A percentile compares a stretch with the other conserved stretches of the same genome.
phyloP scores from a whole-genome alignment of 345 rosid genomes.

The Melastoma malabathricum region DNA sequence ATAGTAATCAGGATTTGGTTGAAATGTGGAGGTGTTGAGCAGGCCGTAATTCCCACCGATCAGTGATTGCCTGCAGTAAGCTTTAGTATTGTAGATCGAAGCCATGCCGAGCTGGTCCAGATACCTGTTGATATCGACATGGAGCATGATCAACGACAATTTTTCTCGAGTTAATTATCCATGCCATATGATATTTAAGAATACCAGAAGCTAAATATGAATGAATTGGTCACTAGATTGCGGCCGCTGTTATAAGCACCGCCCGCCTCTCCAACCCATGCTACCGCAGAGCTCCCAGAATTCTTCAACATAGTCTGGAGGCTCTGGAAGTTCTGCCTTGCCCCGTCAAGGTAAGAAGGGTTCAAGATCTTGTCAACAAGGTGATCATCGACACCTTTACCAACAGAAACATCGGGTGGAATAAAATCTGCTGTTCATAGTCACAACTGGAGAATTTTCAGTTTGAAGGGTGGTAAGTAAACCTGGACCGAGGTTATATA shows the following conservation, averaged over 20 bases:
- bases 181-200: background rate
- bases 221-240: conserved; percentile 36
- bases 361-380: conserved; percentile 32
- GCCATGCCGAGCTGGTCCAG: conserved; percentile 58
- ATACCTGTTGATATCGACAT: conserved; percentile 19
- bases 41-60: conserved; percentile 47
- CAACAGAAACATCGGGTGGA: too few species aligned
- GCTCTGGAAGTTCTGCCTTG: conserved; percentile 10
- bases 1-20: conserved; percentile 40
- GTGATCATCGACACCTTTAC: conserved; percentile 24
- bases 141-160: too few species aligned
- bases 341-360: conserved; percentile 28
- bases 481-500: conserved; percentile 52
- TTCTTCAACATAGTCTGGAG: conserved; percentile 25
- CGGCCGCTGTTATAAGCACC: conserved; percentile 45
- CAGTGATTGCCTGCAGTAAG: conserved; percentile 41
- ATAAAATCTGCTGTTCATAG: too few species aligned
- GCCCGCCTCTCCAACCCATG: conserved; percentile 62
- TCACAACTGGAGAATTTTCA: too few species aligned
- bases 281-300: conserved; percentile 26
- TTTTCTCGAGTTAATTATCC: too few species aligned
- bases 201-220: conserved; percentile 47
- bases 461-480: background rate
- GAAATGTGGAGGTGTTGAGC: conserved; percentile 29
- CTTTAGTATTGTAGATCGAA: conserved; percentile 27